Evolutionary conservation across 2,329 filamentous ascomycete genomes (phyloP), one percentile per base, ranked within the genome.

Genomic region (Verticillium tricorpus): DNA sequence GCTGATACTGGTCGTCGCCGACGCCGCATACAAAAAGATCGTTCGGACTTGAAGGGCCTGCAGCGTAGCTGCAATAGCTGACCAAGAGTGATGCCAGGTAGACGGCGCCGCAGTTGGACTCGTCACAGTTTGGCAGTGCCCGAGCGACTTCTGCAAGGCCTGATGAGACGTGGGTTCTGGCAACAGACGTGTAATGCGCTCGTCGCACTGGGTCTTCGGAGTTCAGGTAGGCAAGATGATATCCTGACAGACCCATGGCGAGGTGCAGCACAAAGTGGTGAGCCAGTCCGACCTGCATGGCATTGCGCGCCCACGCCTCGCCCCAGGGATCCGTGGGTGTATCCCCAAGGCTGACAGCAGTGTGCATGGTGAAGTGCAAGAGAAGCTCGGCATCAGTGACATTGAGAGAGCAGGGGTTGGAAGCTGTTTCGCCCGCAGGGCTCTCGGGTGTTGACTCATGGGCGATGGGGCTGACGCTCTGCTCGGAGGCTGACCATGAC

Each of bases 181-280:
- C 17, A 70, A 65, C 62, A 54, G 9, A 65, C 63, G 34, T 64
- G 68, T 35, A 65, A 62, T 14, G 60, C 54, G 50, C 65, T 62
- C 57, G 31, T 7, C 28, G 25, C n/a, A 32, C 40, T 2, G n/a
- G 3, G 25, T 57, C 32, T 11, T 22, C 7, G n/a, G 55, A 22
- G 55, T 67, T 68, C 7, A 65, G 58, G 34, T 66, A 67, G 12
- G 63, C 66, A 9, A 73, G 57, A 59, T 73, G 71, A 31, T 71
- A 71, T 4, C 64, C 69, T 8, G 70, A 64, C 12, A 73, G 62
- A 9, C 70, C 65, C 63, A 70, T 69, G 32, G 67, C 62, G 58
- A 73, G 69, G 56, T 72, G 70, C 4, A 73, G 67, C 15, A 72
- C 67, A 56, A 70, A 73, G 22, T 68, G 69, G 55, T 71, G 69